Conservation (phyloP, 768 basidiomycete species). For the Hericium erinaceus region DNA sequence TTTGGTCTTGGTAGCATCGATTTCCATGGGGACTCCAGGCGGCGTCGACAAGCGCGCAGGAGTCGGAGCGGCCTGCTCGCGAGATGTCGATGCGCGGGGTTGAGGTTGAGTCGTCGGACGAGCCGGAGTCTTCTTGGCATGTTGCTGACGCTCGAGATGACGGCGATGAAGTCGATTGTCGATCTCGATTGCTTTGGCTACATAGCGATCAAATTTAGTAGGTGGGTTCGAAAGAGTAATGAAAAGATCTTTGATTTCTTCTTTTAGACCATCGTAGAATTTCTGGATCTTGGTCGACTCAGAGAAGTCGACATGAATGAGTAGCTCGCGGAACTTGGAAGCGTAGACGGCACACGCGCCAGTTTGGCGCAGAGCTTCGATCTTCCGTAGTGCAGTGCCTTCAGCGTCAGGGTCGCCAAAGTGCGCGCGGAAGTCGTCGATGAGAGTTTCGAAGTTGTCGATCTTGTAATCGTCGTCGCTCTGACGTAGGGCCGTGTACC, state of each 20-base stretch:
- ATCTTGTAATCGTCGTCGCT: slow-evolving; percentile 14
- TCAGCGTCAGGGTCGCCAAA: slow-evolving; percentile 23
- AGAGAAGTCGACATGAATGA: slow-evolving; percentile 20
- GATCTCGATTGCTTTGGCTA: not conserved
- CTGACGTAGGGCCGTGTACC: not conserved
- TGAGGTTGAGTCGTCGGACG: not conserved
- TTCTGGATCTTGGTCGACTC: slow-evolving; percentile 25
- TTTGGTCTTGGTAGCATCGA: slow-evolving; percentile 11
- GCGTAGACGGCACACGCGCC: slow-evolving; percentile 21
- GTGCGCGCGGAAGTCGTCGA: slow-evolving; percentile 18
- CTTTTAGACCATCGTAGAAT: slow-evolving; percentile 24
- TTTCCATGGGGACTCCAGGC: slow-evolving; percentile 12
- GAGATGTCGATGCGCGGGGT: not conserved
- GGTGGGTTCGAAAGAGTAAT: slow-evolving; percentile 1
- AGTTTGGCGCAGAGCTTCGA: slow-evolving; percentile 24
- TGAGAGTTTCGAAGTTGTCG: slow-evolving; percentile 18
- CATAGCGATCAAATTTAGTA: slow-evolving; percentile 1
- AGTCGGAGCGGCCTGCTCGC: not conserved
- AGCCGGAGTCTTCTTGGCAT: not conserved
- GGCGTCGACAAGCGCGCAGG: not conserved
- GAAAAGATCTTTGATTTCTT: slow-evolving; percentile 16
- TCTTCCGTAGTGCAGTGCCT: slow-evolving; percentile 18
- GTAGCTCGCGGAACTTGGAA: slow-evolving; percentile 20
- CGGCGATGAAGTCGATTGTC: slow-evolving; percentile 6
- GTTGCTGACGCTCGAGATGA: not conserved